Conservation (phyloP, 805 yeast species). For the Naumovozyma baii region DNA sequence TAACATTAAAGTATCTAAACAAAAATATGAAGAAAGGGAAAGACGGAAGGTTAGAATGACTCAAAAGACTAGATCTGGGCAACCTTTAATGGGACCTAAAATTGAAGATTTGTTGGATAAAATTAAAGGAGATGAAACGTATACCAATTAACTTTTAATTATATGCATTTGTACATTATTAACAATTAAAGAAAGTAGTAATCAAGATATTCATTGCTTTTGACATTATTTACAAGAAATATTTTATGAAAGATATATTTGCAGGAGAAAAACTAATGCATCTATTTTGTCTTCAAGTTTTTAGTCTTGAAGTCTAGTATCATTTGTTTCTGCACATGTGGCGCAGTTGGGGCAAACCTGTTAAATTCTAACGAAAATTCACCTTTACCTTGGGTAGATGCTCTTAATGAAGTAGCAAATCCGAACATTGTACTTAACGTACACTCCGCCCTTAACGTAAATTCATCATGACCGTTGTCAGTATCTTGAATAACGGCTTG, state of each 20-base stretch:
- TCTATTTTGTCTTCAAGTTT: conserved; percentile 29
- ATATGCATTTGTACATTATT: not conserved
- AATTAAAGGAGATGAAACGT: conserved; percentile 44
- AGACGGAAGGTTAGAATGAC: conserved; percentile 37
- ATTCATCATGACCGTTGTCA: conserved; percentile 88
- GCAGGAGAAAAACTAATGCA: not conserved
- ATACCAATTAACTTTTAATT: conserved; percentile 12
- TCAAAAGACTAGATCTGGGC: conserved; percentile 63
- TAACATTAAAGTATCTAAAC: conserved; percentile 27
- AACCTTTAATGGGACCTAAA: conserved; percentile 86
- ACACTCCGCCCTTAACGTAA: conserved; percentile 88
- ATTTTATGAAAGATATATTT: no score
- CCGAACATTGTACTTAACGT: conserved; percentile 96
- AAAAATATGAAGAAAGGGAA: conserved; percentile 36
- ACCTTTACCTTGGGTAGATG: conserved; percentile 97
- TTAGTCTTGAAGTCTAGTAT: conserved; percentile 72
- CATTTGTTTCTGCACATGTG: conserved; percentile 82
- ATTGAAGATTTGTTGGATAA: conserved; percentile 69
- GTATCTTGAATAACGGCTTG: conserved; percentile 91
- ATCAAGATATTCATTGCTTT: not conserved
- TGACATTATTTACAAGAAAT: not conserved
- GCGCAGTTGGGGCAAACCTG: conserved; percentile 82
- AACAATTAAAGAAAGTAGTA: not conserved
- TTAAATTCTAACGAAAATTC: conserved; percentile 93
- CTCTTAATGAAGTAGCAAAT: conserved; percentile 89